Evolutionary conservation across 2,329 filamentous ascomycete genomes (phyloP), one percentile per base, ranked within the genome.

Genomic region (Colletotrichum australisinense): DNA sequence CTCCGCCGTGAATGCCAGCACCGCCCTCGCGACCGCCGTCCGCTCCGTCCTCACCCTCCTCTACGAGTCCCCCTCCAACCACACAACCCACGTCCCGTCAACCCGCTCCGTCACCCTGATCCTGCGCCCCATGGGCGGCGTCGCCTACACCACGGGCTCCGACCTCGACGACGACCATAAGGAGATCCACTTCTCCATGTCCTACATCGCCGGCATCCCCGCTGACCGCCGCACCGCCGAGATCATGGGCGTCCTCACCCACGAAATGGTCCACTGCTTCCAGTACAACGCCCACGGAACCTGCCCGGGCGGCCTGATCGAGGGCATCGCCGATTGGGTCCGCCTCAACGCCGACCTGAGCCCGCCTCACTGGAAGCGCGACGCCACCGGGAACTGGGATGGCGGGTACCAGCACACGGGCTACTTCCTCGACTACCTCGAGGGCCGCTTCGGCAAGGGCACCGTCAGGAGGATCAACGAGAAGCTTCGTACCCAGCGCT

Each of bases 231-330:
- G 84, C 14, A 75, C 80, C 28, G 78, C 87, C 52, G 95, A 98
- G 84, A 91, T 98, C 72, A 84, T 90, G 22, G 97, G 97, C 53
- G 95, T 98, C 0, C 82, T 98, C 24, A 93, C 93, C 1, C 96
- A 98, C 81, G 96, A 98, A 83, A 92, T 98, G 74, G 96, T 98
- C 16, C 97, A 98, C 84, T 98, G 95, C 84, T 97, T 93, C 84
- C 96, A 98, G 82, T 93, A 94, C 83, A 92, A 94, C 77, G 93
- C 87, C 2, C 85, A 78, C 24, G 87, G 86, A 1, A 85, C 84
- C 5, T 90, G 91, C 56, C 93, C 93, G 0, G 92, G 92, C 0
- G 97, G 97, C 0, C 83, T 98, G 59, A 92, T 97, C 69, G 96
- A 98, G 83, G 96, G 96, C 0, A 91, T 98, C 66, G 96, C 96